phyloP scores from a whole-genome alignment of 2,329 filamentous ascomycete species.

The Epichloe amarillans region DNA sequence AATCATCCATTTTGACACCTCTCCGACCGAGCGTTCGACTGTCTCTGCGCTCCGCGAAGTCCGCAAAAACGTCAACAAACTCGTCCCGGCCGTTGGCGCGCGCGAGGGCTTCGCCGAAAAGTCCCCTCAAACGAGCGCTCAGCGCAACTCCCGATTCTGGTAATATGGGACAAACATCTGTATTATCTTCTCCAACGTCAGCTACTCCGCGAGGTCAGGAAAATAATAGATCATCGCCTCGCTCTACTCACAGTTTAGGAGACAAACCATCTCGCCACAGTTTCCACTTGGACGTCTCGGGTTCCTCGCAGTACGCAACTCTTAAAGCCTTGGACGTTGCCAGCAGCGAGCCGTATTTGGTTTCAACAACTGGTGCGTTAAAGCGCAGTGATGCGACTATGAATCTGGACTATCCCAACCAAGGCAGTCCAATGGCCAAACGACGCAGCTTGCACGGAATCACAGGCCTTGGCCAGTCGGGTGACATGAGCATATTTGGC shows the following conservation, averaged over 20 bases:
- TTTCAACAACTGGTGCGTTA: conserved; percentile 55
- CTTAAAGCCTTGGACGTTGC: conserved; percentile 35
- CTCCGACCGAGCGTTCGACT: conserved; percentile 55
- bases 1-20: conserved; percentile 46
- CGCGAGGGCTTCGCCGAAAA: conserved; percentile 60
- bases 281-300: conserved; percentile 43
- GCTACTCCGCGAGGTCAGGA: conserved; percentile 28
- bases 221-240: conserved; percentile 24
- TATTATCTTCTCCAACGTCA: conserved; percentile 25
- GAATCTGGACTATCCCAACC: conserved; percentile 66
- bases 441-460: conserved; percentile 74
- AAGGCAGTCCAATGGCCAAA: conserved; percentile 82
- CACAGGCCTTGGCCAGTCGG: conserved; percentile 41
- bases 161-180: conserved; percentile 43
- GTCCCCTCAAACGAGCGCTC: conserved; percentile 67
- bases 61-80: conserved; percentile 40
- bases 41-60: conserved; percentile 48
- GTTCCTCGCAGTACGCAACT: conserved; percentile 36
- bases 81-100: conserved; percentile 42
- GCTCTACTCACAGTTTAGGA: conserved; percentile 17
- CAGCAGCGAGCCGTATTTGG: conserved; percentile 20
- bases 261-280: conserved; percentile 41
- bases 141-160: conserved; percentile 57
- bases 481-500: conserved; percentile 66
- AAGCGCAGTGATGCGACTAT: conserved; percentile 87